These are phyloP conservation scores for Marasmius sp. DNA, from an alignment of 1,284 basidiomycete species.

Conservation along the genomic window DNA sequence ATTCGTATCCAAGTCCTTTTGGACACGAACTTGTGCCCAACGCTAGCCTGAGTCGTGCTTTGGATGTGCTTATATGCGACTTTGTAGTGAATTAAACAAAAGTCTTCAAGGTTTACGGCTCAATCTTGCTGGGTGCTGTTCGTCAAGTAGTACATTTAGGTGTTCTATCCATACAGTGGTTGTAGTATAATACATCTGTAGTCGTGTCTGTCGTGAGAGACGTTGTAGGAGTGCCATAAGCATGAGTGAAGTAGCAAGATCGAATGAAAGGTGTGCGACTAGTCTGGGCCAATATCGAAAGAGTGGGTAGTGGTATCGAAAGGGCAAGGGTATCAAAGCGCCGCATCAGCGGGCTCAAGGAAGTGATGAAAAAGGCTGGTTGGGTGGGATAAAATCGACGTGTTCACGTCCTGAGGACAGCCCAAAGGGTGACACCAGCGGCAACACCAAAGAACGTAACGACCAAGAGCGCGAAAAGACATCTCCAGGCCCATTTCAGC, in stretches of 20 bases:
- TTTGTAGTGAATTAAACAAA: too few relatives aligned
- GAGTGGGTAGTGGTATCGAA: background rate
- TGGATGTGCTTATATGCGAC: too few relatives aligned
- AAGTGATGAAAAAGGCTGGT: background rate
- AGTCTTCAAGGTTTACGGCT: too few relatives aligned
- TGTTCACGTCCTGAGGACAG: conserved; percentile 3
- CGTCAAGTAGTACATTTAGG: background rate
- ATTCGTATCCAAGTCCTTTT: too few relatives aligned
- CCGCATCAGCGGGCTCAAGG: background rate
- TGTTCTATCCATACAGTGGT: background rate
- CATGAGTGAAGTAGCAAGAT: background rate
- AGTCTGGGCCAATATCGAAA: background rate
- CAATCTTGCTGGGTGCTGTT: background rate
- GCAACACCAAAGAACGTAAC: conserved; percentile 24
- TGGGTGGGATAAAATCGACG: background rate
- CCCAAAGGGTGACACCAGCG: conserved; percentile 23
- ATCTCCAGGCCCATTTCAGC: conserved; percentile 36
- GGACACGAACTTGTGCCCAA: too few relatives aligned
- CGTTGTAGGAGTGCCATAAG: background rate
- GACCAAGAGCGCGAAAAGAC: conserved; percentile 31
- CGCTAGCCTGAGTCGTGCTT: too few relatives aligned
- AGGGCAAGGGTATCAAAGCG: background rate
- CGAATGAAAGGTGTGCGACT: background rate
- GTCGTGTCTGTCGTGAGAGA: background rate
- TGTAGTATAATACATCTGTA: background rate